A percentile compares a stretch with the other conserved stretches of the same genome.
Evolutionary conservation across 345 rosid genomes (phyloP).

Genomic region (Arabidopsis arenosa): DNA sequence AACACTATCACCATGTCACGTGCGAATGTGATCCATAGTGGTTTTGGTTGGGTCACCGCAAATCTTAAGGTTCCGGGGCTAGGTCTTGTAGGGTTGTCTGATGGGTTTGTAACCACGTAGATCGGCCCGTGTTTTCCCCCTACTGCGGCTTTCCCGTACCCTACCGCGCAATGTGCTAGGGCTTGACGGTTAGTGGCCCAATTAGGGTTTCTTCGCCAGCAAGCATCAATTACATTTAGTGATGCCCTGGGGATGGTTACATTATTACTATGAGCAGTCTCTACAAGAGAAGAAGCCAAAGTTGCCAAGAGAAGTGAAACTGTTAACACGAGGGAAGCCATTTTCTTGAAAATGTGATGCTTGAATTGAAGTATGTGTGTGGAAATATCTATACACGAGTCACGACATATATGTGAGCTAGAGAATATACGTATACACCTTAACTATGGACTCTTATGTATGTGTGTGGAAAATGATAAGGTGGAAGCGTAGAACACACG

Average conservation of each 20-base stretch:
- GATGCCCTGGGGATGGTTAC: background rate
- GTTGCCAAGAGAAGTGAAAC: constrained; percentile 42
- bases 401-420: constrained; percentile 28
- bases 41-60: constrained; percentile 61
- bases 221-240: constrained; percentile 68
- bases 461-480: background rate
- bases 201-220: constrained; percentile 69
- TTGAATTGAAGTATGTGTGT: constrained; percentile 15
- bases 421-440: background rate
- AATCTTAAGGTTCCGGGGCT: constrained; percentile 71
- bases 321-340: constrained; percentile 44
- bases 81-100: constrained; percentile 64
- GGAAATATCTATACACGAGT: constrained; percentile 23
- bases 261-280: constrained; percentile 20
- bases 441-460: background rate
- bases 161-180: constrained; percentile 71
- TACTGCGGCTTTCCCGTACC: constrained; percentile 65
- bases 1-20: constrained; percentile 72
- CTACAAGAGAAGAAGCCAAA: constrained; percentile 23
- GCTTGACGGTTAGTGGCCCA: constrained; percentile 73
- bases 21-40: constrained; percentile 79
- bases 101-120: constrained; percentile 61
- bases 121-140: constrained; percentile 76
- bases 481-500: background rate
- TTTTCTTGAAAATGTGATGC: constrained; percentile 33